Evolutionary conservation across 1,284 basidiomycete species (phyloP).

Genomic region (Apiotrichum veenhuisii): DNA sequence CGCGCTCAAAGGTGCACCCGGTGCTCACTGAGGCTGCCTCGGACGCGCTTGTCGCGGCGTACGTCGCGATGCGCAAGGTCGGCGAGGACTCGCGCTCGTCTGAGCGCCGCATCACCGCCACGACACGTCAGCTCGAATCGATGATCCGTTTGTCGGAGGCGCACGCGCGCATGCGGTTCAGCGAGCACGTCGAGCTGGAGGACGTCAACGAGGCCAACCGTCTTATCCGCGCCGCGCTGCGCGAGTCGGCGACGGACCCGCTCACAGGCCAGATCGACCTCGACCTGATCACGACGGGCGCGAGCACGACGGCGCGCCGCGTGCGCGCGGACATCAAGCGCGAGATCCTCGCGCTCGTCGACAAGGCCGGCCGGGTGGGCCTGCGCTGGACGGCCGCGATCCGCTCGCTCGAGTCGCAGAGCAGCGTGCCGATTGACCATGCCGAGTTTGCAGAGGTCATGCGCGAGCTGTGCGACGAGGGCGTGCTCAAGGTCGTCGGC

Average conservation of each 20-base stretch:
- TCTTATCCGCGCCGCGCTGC: constrained; percentile 91
- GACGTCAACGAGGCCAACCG: constrained; percentile 90
- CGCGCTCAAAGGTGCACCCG: constrained; percentile 82
- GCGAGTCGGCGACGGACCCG: constrained; percentile 90
- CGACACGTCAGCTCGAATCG: constrained; percentile 92
- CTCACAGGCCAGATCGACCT: constrained; percentile 88
- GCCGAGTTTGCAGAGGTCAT: constrained; percentile 79
- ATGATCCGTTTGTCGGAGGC: constrained; percentile 98
- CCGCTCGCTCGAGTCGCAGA: constrained; percentile 70
- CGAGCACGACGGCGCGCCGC: constrained; percentile 75
- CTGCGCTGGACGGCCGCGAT: constrained; percentile 75
- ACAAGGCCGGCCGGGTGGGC: constrained; percentile 60
- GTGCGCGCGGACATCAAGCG: constrained; percentile 77
- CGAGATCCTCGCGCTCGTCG: constrained; percentile 65
- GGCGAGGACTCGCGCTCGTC: constrained; percentile 80
- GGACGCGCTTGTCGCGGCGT: constrained; percentile 76
- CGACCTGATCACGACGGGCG: constrained; percentile 91
- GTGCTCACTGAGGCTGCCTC: constrained; percentile 83
- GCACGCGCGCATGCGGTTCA: constrained; percentile 93
- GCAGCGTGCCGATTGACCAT: constrained; percentile 68
- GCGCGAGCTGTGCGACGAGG: constrained; percentile 71
- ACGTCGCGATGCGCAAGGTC: constrained; percentile 90
- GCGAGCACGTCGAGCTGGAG: constrained; percentile 70
- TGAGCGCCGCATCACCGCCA: constrained; percentile 95
- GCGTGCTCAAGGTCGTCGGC: constrained; percentile 74